Conservation (phyloP, 2,329 filamentous ascomycete species). For the Xylariaceae sp. region DNA sequence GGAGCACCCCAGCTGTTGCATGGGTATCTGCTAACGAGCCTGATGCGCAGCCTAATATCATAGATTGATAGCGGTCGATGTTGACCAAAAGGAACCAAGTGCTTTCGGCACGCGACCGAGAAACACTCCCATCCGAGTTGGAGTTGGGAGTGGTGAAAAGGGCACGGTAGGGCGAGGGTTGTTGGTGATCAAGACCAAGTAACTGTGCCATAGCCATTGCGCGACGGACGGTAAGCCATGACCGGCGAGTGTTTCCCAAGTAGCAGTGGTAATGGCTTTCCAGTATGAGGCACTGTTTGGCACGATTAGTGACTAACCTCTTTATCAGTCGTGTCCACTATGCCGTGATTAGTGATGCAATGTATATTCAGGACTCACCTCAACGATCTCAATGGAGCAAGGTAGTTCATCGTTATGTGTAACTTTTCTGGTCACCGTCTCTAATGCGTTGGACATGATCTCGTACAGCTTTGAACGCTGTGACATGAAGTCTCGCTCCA, state of each 20-base stretch:
- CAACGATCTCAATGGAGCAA: conserved; percentile 45
- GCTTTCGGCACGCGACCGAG: conserved; percentile 32
- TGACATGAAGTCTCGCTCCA: not conserved
- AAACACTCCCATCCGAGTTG: conserved; percentile 26
- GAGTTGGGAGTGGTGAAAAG: conserved; percentile 10
- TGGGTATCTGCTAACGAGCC: conserved; percentile 32
- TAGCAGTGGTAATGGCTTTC: conserved; percentile 47
- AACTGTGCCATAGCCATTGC: conserved; percentile 45
- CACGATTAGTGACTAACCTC: conserved; percentile 28
- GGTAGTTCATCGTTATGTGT: conserved; percentile 46
- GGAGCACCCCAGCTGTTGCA: conserved; percentile 26
- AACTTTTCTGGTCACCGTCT: conserved; percentile 35
- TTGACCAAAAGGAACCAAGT: conserved; percentile 47
- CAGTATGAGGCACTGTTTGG: conserved; percentile 38
- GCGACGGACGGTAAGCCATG: conserved; percentile 45
- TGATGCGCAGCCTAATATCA: conserved; percentile 47
- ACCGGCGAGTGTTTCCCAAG: conserved; percentile 42
- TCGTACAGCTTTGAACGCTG: conserved; percentile 1
- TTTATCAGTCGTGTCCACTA: too few relatives aligned
- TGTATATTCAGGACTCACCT: conserved; percentile 30
- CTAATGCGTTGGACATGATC: conserved; percentile 19
- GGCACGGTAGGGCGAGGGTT: too few relatives aligned
- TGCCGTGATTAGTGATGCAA: not conserved
- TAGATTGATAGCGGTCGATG: conserved; percentile 46
- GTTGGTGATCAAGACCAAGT: conserved; percentile 33